A percentile compares a stretch with the other conserved stretches of the same genome.
Evolutionary conservation across 2,329 filamentous ascomycete genomes (phyloP).

Genomic region (Rachicladosporium sp.): DNA sequence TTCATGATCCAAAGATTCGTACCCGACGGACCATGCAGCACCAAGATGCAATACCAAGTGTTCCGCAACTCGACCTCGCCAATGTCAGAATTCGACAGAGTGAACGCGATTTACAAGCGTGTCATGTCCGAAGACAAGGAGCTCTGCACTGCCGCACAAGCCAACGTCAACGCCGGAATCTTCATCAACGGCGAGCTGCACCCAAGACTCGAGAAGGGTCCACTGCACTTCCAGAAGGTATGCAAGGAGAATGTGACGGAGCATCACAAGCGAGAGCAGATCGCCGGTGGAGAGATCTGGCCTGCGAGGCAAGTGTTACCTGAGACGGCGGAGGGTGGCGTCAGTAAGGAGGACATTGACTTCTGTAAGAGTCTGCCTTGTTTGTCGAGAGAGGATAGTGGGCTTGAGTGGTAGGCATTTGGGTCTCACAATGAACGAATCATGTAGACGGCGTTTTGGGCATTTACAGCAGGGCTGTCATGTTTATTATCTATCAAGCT

Average conservation of each 20-base stretch:
- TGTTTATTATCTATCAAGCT: no score
- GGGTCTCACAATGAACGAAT: no score
- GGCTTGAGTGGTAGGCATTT: slow-evolving; percentile 15
- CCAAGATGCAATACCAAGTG: slow-evolving; percentile 50
- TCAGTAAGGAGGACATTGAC: slow-evolving; percentile 15
- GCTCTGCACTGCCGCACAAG: slow-evolving; percentile 47
- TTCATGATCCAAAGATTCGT: slow-evolving; percentile 53
- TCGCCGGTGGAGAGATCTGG: slow-evolving; percentile 39
- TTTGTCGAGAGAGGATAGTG: slow-evolving; percentile 11
- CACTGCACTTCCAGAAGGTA: slow-evolving; percentile 42
- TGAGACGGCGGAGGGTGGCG: slow-evolving; percentile 6
- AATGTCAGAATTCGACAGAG: slow-evolving; percentile 46
- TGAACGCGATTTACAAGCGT: slow-evolving; percentile 49
- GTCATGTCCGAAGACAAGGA: slow-evolving; percentile 54
- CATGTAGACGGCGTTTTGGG: no score
- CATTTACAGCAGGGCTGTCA: no score
- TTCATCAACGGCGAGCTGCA: slow-evolving; percentile 54
- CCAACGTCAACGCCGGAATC: slow-evolving; percentile 48
- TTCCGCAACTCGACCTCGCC: slow-evolving; percentile 48
- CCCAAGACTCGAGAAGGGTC: slow-evolving; percentile 46
- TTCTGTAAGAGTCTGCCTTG: slow-evolving; percentile 19
- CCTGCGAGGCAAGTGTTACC: slow-evolving; percentile 34
- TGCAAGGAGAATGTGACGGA: slow-evolving; percentile 37
- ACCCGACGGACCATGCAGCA: slow-evolving; percentile 38
- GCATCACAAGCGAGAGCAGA: slow-evolving; percentile 37